Evolutionary conservation across 768 basidiomycete species (phyloP).

Genomic region (Hypholoma fasciculare): DNA sequence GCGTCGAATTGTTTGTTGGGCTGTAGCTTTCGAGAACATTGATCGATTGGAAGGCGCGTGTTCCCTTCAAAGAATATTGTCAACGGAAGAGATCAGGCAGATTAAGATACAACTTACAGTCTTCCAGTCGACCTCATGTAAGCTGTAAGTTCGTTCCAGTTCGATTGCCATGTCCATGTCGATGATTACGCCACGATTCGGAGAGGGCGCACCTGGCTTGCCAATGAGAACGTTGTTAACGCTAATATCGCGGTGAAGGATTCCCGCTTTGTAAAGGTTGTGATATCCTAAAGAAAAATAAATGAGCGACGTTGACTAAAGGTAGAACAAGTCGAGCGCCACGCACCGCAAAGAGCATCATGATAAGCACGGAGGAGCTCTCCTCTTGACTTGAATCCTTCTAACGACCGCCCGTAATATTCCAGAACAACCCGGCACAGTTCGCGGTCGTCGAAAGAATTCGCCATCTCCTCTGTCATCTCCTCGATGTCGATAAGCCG

Average conservation of each 20-base stretch:
- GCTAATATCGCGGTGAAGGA: slow-evolving; percentile 8
- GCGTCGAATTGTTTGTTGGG: too few relatives aligned
- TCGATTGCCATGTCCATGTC: slow-evolving; percentile 11
- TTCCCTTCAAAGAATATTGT: too few relatives aligned
- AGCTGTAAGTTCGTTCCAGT: too few relatives aligned
- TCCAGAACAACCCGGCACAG: slow-evolving; percentile 3
- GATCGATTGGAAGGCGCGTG: too few relatives aligned
- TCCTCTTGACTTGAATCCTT: background rate
- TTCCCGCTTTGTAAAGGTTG: background rate
- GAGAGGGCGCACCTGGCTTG: background rate
- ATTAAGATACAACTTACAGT: too few relatives aligned
- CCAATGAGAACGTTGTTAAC: slow-evolving; percentile 2
- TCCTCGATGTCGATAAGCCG: background rate
- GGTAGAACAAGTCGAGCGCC: too few relatives aligned
- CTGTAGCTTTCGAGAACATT: too few relatives aligned
- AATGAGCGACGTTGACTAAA: too few relatives aligned
- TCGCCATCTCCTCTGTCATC: background rate
- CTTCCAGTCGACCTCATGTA: too few relatives aligned
- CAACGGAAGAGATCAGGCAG: too few relatives aligned
- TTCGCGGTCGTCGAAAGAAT: background rate
- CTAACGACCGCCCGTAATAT: background rate
- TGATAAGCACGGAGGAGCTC: background rate
- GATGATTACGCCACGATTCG: background rate
- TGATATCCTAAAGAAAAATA: background rate
- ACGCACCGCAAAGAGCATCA: slow-evolving; percentile 2